Conservation (phyloP, 1,284 basidiomycete genomes). For the Ustilago lituana region DNA sequence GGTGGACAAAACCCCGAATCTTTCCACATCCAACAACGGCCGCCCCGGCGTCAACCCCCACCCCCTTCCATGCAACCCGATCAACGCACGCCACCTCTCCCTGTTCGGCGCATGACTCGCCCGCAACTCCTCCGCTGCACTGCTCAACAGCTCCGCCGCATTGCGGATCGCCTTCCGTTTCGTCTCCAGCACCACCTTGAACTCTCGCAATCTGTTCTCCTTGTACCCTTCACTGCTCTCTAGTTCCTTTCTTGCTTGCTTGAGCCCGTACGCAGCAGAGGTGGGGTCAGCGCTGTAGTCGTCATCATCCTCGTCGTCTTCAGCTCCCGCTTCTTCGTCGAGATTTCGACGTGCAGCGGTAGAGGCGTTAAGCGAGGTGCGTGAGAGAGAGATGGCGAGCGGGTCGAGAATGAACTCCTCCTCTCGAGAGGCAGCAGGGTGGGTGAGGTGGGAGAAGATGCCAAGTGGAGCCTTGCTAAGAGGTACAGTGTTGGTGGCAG, state of each 20-base stretch:
- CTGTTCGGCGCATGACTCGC: conserved; percentile 28
- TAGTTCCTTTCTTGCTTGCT: conserved; percentile 24
- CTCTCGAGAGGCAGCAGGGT: conserved; percentile 2
- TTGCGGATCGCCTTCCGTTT: conserved; percentile 38
- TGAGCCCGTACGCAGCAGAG: conserved; percentile 15
- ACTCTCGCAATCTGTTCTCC: conserved; percentile 16
- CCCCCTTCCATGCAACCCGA: conserved; percentile 43
- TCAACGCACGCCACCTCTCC: conserved; percentile 48
- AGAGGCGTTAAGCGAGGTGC: conserved; percentile 13
- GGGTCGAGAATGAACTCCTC: conserved; percentile 49
- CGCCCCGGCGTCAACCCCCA: conserved; percentile 57
- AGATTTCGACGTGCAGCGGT: conserved; percentile 6
- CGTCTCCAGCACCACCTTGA: conserved; percentile 44
- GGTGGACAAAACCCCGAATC: conserved; percentile 27
- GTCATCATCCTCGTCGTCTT: conserved; percentile 19
- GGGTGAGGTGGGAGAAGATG: conserved; percentile 27
- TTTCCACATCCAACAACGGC: conserved; percentile 55
- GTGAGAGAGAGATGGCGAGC: conserved; percentile 30
- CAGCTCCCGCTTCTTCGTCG: conserved; percentile 13
- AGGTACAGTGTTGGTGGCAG: not conserved
- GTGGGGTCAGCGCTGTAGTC: conserved; percentile 19
- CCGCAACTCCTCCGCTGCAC: conserved; percentile 48
- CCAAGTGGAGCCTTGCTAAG: conserved; percentile 15
- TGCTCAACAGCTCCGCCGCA: conserved; percentile 46
- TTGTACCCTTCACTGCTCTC: conserved; percentile 5